Conservation (phyloP, 148 eudicot species). For the Cornus controversa region DNA sequence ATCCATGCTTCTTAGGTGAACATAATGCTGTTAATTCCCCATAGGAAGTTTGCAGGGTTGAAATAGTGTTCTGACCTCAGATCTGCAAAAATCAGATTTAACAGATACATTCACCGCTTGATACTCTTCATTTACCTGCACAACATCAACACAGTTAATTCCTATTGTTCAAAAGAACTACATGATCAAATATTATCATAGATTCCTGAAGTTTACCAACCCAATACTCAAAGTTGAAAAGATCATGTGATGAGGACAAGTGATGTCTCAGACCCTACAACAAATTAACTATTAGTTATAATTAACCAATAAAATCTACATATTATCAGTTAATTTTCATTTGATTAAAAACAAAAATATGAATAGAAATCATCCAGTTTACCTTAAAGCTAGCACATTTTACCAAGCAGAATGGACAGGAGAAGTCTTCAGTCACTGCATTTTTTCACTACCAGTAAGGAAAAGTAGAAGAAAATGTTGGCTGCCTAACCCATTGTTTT, state of each 20-base stretch:
- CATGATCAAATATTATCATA: constrained; percentile 9
- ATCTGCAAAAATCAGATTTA: constrained; percentile 49
- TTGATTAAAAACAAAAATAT: background rate
- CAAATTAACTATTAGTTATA: background rate
- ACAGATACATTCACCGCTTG: constrained; percentile 87
- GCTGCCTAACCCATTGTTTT: background rate
- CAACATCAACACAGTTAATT: constrained; percentile 1
- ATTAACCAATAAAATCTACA: background rate
- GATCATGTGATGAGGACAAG: constrained; percentile 76
- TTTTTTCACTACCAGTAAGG: background rate
- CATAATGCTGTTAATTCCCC: background rate
- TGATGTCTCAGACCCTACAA: constrained; percentile 78
- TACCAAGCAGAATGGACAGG: constrained; percentile 93
- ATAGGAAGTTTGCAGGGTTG: background rate
- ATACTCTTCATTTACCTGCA: constrained; percentile 71
- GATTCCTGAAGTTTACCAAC: constrained; percentile 48
- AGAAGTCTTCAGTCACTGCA: constrained; percentile 91
- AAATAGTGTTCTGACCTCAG: constrained; percentile 49
- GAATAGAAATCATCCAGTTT: constrained; percentile 12
- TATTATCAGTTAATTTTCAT: background rate
- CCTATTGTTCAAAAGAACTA: constrained; percentile 3
- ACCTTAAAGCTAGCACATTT: constrained; percentile 91
- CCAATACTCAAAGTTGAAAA: constrained; percentile 84
- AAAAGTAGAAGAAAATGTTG: too few relatives aligned
- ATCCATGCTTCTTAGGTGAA: too few relatives aligned